phyloP scores from a whole-genome alignment of 73 alveolate species.

The Paramecium bursaria region DNA sequence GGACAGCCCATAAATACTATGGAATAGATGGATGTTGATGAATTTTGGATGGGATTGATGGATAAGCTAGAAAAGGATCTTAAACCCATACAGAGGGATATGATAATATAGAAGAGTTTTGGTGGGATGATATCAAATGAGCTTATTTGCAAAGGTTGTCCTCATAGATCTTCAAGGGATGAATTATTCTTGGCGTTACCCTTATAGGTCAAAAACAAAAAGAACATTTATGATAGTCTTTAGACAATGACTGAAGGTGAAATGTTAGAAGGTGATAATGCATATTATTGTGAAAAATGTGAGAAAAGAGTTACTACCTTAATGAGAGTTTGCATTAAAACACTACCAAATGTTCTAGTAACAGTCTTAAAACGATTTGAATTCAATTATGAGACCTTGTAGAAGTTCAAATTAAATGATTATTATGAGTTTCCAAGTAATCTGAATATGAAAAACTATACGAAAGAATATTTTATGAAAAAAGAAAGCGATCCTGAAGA shows the following conservation, averaged over 20 bases:
- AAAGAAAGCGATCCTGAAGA: slow-evolving; percentile 69
- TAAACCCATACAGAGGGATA: slow-evolving; percentile 75
- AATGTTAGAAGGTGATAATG: slow-evolving; percentile 97
- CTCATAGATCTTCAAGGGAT: slow-evolving; percentile 85
- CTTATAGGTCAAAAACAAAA: slow-evolving; percentile 91
- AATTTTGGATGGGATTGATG: slow-evolving; percentile 91
- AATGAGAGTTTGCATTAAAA: slow-evolving; percentile 88
- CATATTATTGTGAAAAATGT: slow-evolving; percentile 95
- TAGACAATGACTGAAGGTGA: slow-evolving; percentile 92
- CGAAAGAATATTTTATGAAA: slow-evolving; percentile 83
- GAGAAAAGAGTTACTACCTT: slow-evolving; percentile 94
- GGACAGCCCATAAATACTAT: slow-evolving; percentile 86
- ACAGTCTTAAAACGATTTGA: slow-evolving; percentile 91
- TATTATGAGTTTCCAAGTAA: slow-evolving; percentile 94
- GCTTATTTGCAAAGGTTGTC: slow-evolving; percentile 86
- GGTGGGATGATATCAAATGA: slow-evolving; percentile 93
- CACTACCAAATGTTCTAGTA: slow-evolving; percentile 92
- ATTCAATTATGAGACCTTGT: slow-evolving; percentile 84
- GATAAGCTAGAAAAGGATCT: slow-evolving; percentile 86
- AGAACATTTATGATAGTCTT: slow-evolving; percentile 87
- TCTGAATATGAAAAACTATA: slow-evolving; percentile 89
- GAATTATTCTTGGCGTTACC: slow-evolving; percentile 92
- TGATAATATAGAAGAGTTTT: slow-evolving; percentile 83
- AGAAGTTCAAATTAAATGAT: slow-evolving; percentile 94
- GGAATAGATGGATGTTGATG: slow-evolving; percentile 96